Evolutionary conservation across 2,329 filamentous ascomycete species (phyloP).

Genomic region (Parascedosporium putredinis): DNA sequence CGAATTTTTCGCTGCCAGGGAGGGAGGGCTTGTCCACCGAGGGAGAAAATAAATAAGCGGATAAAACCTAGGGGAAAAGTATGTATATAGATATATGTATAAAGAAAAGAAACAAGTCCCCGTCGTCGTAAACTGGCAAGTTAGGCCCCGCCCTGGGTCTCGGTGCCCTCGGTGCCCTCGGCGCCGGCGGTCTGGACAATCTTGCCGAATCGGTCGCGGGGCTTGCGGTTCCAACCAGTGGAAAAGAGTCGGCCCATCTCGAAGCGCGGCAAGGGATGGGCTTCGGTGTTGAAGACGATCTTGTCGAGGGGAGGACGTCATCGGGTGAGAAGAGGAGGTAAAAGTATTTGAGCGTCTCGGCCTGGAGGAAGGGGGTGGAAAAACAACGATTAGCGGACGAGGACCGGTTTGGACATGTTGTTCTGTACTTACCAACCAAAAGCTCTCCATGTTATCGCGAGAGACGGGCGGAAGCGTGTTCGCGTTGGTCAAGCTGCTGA

Average conservation of each 20-base stretch:
- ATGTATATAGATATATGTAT: no score
- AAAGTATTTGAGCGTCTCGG: slow-evolving; percentile 95
- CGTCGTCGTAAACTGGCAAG: neutral
- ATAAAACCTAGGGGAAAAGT: no score
- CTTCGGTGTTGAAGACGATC: slow-evolving; percentile 92
- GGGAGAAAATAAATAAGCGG: no score
- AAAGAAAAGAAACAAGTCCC: neutral
- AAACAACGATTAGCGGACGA: no score
- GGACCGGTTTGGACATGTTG: no score
- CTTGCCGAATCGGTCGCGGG: slow-evolving; percentile 37
- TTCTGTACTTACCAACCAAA: slow-evolving; percentile 81
- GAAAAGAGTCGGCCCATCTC: slow-evolving; percentile 66
- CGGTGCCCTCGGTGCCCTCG: neutral
- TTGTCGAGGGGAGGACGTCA: slow-evolving; percentile 77
- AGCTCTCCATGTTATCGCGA: slow-evolving; percentile 95
- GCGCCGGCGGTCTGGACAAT: slow-evolving; percentile 18
- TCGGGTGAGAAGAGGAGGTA: slow-evolving; percentile 85
- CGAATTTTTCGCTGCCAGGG: no score
- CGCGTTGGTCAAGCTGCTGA: slow-evolving; percentile 71
- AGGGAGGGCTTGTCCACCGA: no score
- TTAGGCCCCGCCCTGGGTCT: neutral
- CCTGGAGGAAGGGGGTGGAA: slow-evolving; percentile 37
- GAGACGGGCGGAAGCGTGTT: slow-evolving; percentile 56
- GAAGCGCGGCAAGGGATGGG: slow-evolving; percentile 81
- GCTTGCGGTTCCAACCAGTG: slow-evolving; percentile 71